These are phyloP conservation scores for Daldinia caldariorum DNA, from an alignment of 495 filamentous ascomycete genomes.

Conservation along the genomic window DNA sequence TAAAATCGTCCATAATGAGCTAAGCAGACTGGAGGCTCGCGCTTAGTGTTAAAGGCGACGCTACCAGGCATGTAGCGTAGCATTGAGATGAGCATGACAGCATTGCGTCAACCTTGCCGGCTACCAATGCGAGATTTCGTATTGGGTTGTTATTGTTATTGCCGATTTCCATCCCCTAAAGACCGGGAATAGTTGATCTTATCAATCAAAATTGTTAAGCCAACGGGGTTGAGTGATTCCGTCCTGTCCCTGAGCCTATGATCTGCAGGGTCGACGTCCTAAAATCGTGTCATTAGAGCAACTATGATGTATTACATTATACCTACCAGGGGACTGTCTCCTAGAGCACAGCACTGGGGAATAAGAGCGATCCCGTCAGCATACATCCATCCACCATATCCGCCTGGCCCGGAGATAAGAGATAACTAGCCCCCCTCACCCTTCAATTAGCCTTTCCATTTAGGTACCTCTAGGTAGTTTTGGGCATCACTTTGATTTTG, in stretches of 20 bases:
- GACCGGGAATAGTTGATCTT: slow-evolving; percentile 1
- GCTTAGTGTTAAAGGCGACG: slow-evolving; percentile 27
- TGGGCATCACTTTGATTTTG: background rate
- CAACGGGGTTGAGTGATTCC: background rate
- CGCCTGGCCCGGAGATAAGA: background rate
- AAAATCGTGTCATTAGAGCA: slow-evolving; percentile 8
- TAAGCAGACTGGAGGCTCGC: slow-evolving; percentile 18
- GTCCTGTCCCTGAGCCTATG: background rate
- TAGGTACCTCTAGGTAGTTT: too few species aligned
- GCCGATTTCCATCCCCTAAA: slow-evolving; percentile 6
- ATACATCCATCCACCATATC: background rate
- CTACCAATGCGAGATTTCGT: slow-evolving; percentile 1
- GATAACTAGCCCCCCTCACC: background rate
- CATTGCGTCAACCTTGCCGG: slow-evolving; percentile 16
- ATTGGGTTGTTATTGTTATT: slow-evolving; percentile 23
- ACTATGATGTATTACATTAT: slow-evolving; percentile 21
- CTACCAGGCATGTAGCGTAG: slow-evolving; percentile 18
- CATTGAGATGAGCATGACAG: slow-evolving; percentile 19
- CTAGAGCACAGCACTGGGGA: background rate
- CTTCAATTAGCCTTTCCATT: too few species aligned
- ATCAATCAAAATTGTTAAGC: slow-evolving; percentile 9
- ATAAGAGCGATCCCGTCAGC: background rate
- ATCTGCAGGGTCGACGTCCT: background rate
- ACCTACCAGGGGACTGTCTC: background rate
- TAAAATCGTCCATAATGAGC: slow-evolving; percentile 3